Percentiles rank a stretch among this genome's conserved stretches.
These are phyloP conservation scores for Astrothelium subdiscretum DNA, from an alignment of 495 filamentous ascomycete genomes.

Conservation along the genomic window DNA sequence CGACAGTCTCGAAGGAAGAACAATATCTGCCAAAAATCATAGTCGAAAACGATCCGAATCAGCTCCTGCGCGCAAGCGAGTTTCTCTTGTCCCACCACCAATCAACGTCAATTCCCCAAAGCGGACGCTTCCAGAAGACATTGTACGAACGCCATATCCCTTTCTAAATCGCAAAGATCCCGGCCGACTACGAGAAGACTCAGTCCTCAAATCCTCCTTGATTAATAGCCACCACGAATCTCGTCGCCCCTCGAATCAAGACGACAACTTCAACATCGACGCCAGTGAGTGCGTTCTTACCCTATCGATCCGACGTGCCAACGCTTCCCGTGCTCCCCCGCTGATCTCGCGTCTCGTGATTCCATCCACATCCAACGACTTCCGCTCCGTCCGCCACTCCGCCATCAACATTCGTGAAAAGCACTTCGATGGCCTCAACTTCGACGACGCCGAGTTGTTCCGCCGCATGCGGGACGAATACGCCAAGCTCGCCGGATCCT, in stretches of 20 bases:
- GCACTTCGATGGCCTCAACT: conserved; percentile 13
- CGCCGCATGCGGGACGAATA: conserved; percentile 12
- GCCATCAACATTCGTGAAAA: conserved; percentile 2
- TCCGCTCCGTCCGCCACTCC: conserved; percentile 5
- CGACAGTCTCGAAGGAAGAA: neutral
- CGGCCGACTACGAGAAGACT: neutral
- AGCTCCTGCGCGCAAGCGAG: neutral
- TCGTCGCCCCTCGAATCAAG: neutral
- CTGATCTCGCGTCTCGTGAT: conserved; percentile 13
- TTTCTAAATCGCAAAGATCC: conserved; percentile 12
- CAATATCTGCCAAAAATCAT: neutral
- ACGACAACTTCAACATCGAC: neutral
- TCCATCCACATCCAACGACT: conserved; percentile 11
- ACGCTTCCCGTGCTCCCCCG: neutral
- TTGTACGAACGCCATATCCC: conserved; percentile 22
- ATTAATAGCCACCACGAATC: neutral
- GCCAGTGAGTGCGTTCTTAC: conserved; percentile 13
- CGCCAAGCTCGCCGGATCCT: conserved; percentile 11
- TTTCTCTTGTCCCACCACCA: conserved; percentile 16
- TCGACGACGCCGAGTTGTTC: conserved; percentile 20
- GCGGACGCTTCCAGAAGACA: conserved; percentile 12
- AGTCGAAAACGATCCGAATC: conserved; percentile 1
- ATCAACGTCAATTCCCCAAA: conserved; percentile 14
- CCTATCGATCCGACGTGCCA: conserved; percentile 13
- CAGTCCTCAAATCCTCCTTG: neutral